Percentiles rank a stretch among this genome's conserved stretches.
phyloP scores from a whole-genome alignment of 352 stramenopile species.

The Phytophthora parvispora region DNA sequence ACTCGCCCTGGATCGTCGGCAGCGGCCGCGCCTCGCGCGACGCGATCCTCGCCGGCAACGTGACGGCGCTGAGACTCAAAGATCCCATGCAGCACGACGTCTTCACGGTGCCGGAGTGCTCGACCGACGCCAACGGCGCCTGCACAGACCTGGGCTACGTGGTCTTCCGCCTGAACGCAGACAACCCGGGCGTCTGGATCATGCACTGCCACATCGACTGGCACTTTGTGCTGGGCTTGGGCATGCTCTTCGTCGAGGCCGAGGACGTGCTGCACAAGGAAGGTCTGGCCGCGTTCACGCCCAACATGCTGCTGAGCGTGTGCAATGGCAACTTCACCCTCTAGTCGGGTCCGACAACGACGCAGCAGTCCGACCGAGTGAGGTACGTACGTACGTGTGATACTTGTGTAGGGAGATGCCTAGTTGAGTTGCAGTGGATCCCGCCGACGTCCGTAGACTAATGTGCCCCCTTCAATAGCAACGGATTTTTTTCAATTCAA shows the following conservation, averaged over 20 bases:
- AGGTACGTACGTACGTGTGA: neutral
- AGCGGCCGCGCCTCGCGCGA: conserved; percentile 32
- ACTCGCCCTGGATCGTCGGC: conserved; percentile 18
- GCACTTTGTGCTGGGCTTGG: conserved; percentile 52
- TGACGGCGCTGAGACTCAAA: conserved; percentile 34
- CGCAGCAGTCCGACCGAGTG: neutral
- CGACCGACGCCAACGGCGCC: conserved; percentile 23
- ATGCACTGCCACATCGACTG: conserved; percentile 68
- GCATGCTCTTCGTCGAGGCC: conserved; percentile 54
- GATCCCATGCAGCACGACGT: conserved; percentile 50
- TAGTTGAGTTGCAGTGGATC: neutral
- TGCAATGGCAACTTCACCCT: conserved; percentile 45
- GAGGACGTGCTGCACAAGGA: conserved; percentile 38
- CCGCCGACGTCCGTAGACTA: neutral
- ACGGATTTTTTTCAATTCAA: neutral
- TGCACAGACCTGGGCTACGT: conserved; percentile 50
- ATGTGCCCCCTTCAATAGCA: neutral
- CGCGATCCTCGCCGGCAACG: conserved; percentile 25
- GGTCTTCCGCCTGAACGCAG: conserved; percentile 46
- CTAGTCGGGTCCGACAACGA: neutral
- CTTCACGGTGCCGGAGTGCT: conserved; percentile 48
- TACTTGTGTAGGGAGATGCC: neutral
- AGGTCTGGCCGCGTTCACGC: conserved; percentile 39
- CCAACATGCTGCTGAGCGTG: conserved; percentile 47
- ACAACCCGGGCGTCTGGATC: conserved; percentile 59